These are phyloP conservation scores for Tubosaeta sp. DNA, from an alignment of 768 basidiomycete species.

Conservation along the genomic window DNA sequence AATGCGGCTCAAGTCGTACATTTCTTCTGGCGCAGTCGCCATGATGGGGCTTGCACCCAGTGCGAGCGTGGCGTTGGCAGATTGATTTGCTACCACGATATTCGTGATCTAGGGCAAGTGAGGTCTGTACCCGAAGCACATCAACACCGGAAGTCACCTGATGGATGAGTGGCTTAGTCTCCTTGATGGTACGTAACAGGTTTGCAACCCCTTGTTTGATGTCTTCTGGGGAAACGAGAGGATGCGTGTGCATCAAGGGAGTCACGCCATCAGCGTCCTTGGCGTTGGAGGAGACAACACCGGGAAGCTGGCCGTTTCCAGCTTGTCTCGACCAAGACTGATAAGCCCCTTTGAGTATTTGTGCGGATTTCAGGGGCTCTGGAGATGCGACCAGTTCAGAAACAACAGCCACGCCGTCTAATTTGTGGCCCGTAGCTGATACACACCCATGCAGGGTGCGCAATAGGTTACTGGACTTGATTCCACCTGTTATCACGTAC, in stretches of 20 bases:
- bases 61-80: slow-evolving; percentile 85
- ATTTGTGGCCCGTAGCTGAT: slow-evolving; percentile 48
- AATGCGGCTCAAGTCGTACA: slow-evolving; percentile 67
- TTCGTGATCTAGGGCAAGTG: slow-evolving; percentile 69
- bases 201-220: slow-evolving; percentile 43
- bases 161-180: slow-evolving; percentile 69
- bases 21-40: slow-evolving; percentile 81
- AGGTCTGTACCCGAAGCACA: background rate
- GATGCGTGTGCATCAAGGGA: too few relatives aligned
- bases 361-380: slow-evolving; percentile 51
- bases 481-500: slow-evolving; percentile 59
- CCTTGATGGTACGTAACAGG: slow-evolving; percentile 50
- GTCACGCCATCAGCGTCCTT: too few relatives aligned
- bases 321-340: slow-evolving; percentile 18
- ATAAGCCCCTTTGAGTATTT: slow-evolving; percentile 40
- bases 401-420: slow-evolving; percentile 86
- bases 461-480: slow-evolving; percentile 74
- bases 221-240: slow-evolving; percentile 9
- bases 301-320: too few relatives aligned
- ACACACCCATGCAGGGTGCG: slow-evolving; percentile 71
- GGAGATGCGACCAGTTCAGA: slow-evolving; percentile 76
- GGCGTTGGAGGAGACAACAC: too few relatives aligned
- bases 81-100: slow-evolving; percentile 82
- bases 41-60: slow-evolving; percentile 91
- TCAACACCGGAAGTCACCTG: slow-evolving; percentile 44